These are phyloP conservation scores for Brettanomyces custersianus DNA, from an alignment of 805 yeast species.

Conservation along the genomic window DNA sequence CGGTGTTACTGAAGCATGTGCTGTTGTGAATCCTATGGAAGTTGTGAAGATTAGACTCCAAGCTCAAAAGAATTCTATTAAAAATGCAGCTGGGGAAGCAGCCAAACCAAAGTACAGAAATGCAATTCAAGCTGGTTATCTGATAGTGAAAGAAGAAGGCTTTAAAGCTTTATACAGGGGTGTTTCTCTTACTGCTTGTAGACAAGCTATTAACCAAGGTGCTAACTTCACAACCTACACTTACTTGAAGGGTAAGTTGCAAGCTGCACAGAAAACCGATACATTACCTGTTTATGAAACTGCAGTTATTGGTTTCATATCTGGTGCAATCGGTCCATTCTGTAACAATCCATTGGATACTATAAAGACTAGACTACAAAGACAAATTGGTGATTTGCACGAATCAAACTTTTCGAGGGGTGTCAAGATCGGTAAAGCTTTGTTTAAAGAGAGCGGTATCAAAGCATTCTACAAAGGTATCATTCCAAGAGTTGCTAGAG, in stretches of 20 bases:
- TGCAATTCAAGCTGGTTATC: constrained; percentile 83
- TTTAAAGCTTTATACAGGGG: constrained; percentile 84
- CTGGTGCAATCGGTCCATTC: constrained; percentile 97
- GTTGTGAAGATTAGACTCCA: constrained; percentile 94
- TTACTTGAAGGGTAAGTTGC: constrained; percentile 63
- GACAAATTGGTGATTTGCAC: constrained; percentile 61
- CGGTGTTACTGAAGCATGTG: constrained; percentile 91
- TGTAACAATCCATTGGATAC: constrained; percentile 97
- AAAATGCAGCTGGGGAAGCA: constrained; percentile 43
- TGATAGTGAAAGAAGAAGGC: constrained; percentile 88
- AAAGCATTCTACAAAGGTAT: constrained; percentile 91
- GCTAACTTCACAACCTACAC: constrained; percentile 95
- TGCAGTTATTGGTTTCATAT: constrained; percentile 77
- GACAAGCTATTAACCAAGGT: constrained; percentile 98
- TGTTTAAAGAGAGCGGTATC: constrained; percentile 83
- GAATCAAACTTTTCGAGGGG: constrained; percentile 70
- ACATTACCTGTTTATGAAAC: constrained; percentile 91
- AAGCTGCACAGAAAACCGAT: constrained; percentile 45
- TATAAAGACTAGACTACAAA: constrained; percentile 93
- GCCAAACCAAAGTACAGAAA: constrained; percentile 74
- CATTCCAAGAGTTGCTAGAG: constrained; percentile 98
- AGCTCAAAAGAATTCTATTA: constrained; percentile 90
- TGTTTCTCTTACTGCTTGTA: constrained; percentile 89
- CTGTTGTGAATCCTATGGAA: constrained; percentile 95
- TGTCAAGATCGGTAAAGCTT: constrained; percentile 66